Conservation (phyloP, 2,329 filamentous ascomycete species). For the Rosellinia necatrix region DNA sequence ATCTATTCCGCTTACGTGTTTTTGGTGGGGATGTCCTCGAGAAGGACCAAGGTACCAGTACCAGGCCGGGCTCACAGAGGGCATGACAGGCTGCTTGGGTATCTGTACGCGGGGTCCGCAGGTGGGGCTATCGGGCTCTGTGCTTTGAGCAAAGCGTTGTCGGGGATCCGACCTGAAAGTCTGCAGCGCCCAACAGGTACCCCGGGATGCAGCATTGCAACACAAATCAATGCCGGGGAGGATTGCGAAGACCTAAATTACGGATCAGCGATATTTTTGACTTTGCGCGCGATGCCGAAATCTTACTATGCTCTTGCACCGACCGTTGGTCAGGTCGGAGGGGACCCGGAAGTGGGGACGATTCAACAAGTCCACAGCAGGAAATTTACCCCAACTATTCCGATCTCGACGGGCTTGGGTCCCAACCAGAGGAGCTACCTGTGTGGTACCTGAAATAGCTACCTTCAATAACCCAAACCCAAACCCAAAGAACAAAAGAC, state of each 20-base stretch:
- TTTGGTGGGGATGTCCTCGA: constrained; percentile 16
- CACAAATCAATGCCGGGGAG: constrained; percentile 26
- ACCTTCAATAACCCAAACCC: not conserved
- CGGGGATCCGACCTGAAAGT: constrained; percentile 16
- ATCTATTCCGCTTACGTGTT: constrained; percentile 30
- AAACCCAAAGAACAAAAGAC: no score
- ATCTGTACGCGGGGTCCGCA: constrained; percentile 5
- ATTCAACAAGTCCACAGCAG: constrained; percentile 38
- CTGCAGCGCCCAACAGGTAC: constrained; percentile 17
- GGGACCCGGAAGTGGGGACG: constrained; percentile 26
- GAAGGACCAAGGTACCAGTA: constrained; percentile 12
- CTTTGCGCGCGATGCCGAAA: constrained; percentile 17
- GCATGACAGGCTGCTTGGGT: not conserved
- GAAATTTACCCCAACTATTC: constrained; percentile 43
- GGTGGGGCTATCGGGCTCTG: constrained; percentile 18
- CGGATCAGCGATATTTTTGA: constrained; percentile 1
- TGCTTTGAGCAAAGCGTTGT: constrained; percentile 8
- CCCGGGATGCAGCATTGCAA: not conserved
- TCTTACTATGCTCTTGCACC: constrained; percentile 14
- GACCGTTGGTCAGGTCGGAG: constrained; percentile 7
- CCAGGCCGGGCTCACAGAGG: not conserved
- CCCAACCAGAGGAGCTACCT: constrained; percentile 7
- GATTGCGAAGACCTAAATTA: not conserved
- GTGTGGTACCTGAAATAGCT: constrained; percentile 11
- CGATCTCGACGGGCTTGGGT: constrained; percentile 24